Evolutionary conservation across 768 basidiomycete genomes (phyloP), one percentile per base, ranked within the genome.

Genomic region (Calocera cornea): DNA sequence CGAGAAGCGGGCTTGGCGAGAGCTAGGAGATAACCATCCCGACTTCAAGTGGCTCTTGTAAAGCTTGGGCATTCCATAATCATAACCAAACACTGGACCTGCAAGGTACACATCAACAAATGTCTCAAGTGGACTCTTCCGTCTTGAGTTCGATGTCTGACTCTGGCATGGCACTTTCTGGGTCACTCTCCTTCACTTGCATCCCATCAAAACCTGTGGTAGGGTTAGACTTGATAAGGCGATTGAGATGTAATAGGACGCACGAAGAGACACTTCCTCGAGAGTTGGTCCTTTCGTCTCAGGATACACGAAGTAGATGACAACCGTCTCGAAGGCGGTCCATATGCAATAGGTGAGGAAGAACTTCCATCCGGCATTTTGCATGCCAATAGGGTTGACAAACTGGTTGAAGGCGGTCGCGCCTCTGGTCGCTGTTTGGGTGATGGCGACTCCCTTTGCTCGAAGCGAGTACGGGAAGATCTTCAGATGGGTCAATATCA

Each of bases 351-450:
- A 60, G 78, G 80, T 82, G 75, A 83, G 81, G 71, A 83, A 85
- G 74, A 80, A 85, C 69, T 82, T 83, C 84, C 84, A 86, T 1
- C 83, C 82, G 34, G 81, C 78, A 65, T 83, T 81, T 31, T 76
- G 77, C 67, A 85, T 82, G n/a, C 84, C 84, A 69, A 85, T 85
- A 3, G 85, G 84, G 73, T 86, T 86, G 66, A 86, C 83, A 73
- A 84, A 86, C 70, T 84, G 84, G 72, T 87, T 87, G 80, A 86
- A 84, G 77, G 84, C 84, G 3, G 81, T 77, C 3, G 83, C 83
- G 33, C 78, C 74, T 16, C 84, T 81, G 60, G 80, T 77, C 73
- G 81, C 84, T 79, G 80, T 83, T 69, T 87, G 84, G 77, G 84
- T 86, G 17, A 87, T 72, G 2, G 85, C 76, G 64, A 87, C 80